Evolutionary conservation across 148 eudicot species (phyloP).

Genomic region (Pharnaceum exiguum): DNA sequence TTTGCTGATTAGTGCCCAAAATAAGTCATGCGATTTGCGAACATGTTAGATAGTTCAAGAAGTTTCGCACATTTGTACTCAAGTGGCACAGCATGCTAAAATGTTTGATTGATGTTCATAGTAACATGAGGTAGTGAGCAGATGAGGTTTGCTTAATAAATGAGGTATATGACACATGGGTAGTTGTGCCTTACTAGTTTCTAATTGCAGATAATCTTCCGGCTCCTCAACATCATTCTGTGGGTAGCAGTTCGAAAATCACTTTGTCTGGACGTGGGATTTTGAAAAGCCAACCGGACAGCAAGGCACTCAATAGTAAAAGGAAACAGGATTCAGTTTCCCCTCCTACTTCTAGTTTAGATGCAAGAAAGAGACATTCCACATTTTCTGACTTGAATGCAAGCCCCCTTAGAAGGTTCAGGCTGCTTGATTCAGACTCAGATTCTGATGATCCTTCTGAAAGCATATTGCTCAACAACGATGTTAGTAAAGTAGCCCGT

Average conservation of each 20-base stretch:
- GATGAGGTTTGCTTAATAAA: no score
- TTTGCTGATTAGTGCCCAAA: no score
- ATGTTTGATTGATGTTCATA: no score
- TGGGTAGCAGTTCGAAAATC: conserved; percentile 74
- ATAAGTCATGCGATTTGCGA: no score
- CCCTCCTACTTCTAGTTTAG: conserved; percentile 32
- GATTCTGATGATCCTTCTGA: conserved; percentile 58
- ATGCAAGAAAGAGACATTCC: conserved; percentile 29
- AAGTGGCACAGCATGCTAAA: no score
- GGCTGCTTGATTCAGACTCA: conserved; percentile 66
- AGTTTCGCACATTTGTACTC: no score
- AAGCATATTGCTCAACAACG: conserved; percentile 14
- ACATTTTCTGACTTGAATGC: conserved; percentile 40
- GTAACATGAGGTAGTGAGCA: no score
- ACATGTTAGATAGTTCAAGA: no score
- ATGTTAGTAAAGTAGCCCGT: conserved; percentile 17
- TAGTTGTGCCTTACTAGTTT: conserved; percentile 2
- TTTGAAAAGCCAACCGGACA: conserved; percentile 44
- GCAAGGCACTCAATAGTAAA: conserved; percentile 21
- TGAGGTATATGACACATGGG: no score
- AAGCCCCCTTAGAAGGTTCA: conserved; percentile 83
- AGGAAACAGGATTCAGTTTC: conserved; percentile 33
- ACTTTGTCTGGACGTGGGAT: conserved; percentile 50
- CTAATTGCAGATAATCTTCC: conserved; percentile 30
- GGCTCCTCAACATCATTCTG: conserved; percentile 36